Base-by-base conservation (phyloP, 306 rosid species). In the Vachellia collinsii region DNA sequence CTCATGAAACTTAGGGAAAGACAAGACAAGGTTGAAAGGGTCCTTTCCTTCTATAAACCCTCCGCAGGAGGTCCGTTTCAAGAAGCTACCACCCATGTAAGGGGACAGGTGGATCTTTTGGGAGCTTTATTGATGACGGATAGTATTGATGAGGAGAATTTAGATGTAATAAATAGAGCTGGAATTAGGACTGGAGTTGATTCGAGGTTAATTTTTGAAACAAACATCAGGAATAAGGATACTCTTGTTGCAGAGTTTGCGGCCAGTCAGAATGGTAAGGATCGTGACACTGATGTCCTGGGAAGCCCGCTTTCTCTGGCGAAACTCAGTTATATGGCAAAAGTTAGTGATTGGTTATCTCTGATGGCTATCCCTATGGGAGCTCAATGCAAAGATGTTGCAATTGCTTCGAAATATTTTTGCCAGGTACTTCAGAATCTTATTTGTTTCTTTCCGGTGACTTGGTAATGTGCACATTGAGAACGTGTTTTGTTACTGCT, bases 1-100 rank as follows among this genome's bases (percentile, higher is more conserved):
- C 62, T 93, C 62, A 91, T 90, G 96, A 93, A 87, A 76, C 88
- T 95, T 34, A 89, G 97, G 82, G 98, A 95, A 81, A 88, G 98
- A 59, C 99, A 95, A 83, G 99, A 95, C 16, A 93, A 95, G 87
- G 87, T 93, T 34, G 97, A 93, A 89, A 83, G 83, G 42, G 42
- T 88, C 39, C 86, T 93, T 77, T 88, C 99, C 43, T 87, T 90
- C 78, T 91, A 92, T 73, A 89, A 89, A 79, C 77, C 96, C 20
- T 78, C 93, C 7, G n/a, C 82, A 84, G 90, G 87, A 50, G 88
- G 96, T 70, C 99, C 94, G 20, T 93, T 93, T 68, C 87, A 83
- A 25, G 99, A 93, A 87, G 66, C 79, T 51, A 76, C 80, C 65
- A 91, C 96, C 11, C 83, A 61, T 83, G 87, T 93, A 12, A 89